phyloP scores from a whole-genome alignment of 2,329 filamentous ascomycete species.

The Malbranchea cinnamomea region DNA sequence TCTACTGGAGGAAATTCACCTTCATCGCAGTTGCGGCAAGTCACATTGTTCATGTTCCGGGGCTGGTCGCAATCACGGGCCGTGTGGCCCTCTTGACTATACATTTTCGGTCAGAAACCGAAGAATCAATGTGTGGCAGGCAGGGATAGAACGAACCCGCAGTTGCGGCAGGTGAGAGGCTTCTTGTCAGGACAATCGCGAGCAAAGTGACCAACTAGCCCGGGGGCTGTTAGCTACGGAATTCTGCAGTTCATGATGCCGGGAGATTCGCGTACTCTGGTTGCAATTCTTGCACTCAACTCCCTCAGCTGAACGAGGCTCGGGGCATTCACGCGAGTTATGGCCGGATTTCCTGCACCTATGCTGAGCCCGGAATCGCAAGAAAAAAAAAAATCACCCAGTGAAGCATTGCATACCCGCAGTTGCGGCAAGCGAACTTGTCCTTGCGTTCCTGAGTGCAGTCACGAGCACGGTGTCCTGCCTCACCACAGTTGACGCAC shows the following conservation, averaged over 20 bases:
- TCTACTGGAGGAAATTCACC: conserved; percentile 13
- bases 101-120: conserved; percentile 5
- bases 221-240: not conserved
- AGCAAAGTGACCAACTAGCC: conserved; percentile 29
- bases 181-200: conserved; percentile 29
- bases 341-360: conserved; percentile 30
- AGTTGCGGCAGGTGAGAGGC: conserved; percentile 29
- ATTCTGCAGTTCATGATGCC: too few relatives aligned
- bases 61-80: conserved; percentile 29
- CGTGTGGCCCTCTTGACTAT: conserved; percentile 28
- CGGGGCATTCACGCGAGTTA: conserved; percentile 33
- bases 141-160: conserved; percentile 20
- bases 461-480: conserved; percentile 36
- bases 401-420: conserved; percentile 24
- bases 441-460: conserved; percentile 26
- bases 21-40: conserved; percentile 32
- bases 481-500: conserved; percentile 34
- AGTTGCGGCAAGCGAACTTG: conserved; percentile 36
- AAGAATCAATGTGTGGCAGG: too few relatives aligned
- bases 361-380: conserved; percentile 3
- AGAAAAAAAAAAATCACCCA: not conserved
- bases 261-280: conserved; percentile 23
- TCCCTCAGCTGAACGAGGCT: conserved; percentile 28
- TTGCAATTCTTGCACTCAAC: conserved; percentile 33
- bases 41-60: conserved; percentile 24